These are phyloP conservation scores for Neonectria neomacrospora DNA, from an alignment of 2,329 filamentous ascomycete genomes.

Conservation along the genomic window DNA sequence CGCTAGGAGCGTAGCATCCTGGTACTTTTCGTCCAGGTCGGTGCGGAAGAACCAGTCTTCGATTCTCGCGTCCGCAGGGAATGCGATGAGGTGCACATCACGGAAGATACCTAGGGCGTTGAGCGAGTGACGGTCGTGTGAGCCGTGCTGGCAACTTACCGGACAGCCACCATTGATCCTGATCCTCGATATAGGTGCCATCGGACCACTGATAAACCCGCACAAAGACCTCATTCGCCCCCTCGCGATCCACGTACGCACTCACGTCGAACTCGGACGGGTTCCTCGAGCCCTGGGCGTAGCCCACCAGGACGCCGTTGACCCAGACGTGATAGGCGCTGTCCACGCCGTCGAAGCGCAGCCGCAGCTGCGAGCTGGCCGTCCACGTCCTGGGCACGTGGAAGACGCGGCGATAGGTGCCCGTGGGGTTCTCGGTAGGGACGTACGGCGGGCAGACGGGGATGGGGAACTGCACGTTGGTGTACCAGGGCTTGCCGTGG, in stretches of 20 bases:
- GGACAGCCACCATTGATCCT: conserved; percentile 76
- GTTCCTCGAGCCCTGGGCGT: conserved; percentile 75
- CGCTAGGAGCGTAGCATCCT: conserved; percentile 58
- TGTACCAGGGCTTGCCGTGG: conserved; percentile 74
- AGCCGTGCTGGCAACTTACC: conserved; percentile 66
- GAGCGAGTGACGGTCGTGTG: conserved; percentile 51
- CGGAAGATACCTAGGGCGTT: conserved; percentile 68
- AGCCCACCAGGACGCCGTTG: conserved; percentile 72
- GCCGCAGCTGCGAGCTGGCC: conserved; percentile 63
- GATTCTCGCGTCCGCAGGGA: conserved; percentile 64
- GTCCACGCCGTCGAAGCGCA: conserved; percentile 79
- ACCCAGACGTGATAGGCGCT: conserved; percentile 77
- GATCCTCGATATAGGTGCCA: conserved; percentile 76
- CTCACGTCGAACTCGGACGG: conserved; percentile 77
- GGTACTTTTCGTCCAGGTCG: conserved; percentile 64
- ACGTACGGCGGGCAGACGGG: conserved; percentile 72
- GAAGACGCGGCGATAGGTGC: conserved; percentile 69
- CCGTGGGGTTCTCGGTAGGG: conserved; percentile 72
- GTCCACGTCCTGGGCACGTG: conserved; percentile 61
- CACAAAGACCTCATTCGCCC: conserved; percentile 67
- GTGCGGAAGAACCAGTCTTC: conserved; percentile 69
- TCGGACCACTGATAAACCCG: conserved; percentile 78
- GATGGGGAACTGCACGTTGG: conserved; percentile 74
- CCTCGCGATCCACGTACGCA: conserved; percentile 51
- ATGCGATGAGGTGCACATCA: conserved; percentile 70